Evolutionary conservation across 2,329 filamentous ascomycete genomes (phyloP), one percentile per base, ranked within the genome.

Genomic region (Trichoderma polysporum): DNA sequence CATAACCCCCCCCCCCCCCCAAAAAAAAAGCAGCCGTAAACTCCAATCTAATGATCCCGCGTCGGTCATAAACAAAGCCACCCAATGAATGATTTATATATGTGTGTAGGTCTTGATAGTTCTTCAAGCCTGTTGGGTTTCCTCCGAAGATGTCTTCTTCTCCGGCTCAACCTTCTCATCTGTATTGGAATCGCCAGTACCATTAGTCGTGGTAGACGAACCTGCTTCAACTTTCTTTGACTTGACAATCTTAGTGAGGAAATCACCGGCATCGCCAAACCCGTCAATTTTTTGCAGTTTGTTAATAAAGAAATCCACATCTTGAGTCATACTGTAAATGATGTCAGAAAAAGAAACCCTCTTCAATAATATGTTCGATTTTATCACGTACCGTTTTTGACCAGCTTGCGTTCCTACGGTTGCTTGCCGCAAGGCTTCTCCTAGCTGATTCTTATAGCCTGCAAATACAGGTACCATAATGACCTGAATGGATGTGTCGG

Each of bases 381-480:
- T 2, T 1, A 39, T 78, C 87, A 75, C 82, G 17, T 64, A 94
- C 91, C 91, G 90, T 73, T 89, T 84, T 72, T 90, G 89, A 4
- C 91, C 93, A 60, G 81, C 80, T 70, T 88, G 85, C 7, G 88
- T 92, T 77, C 85, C 87, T 25, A 93, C 83, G 31, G 83, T 81
- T 25, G 90, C 86, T 47, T 88, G 88, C 50, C 84, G 80, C 71
- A 95, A 89, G 12, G 90, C 90, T 70, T 85, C 86, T 19, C 90
- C 89, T 76, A 95, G 89, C 73, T 94, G 91, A 66, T 91, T 89
- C 73, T 88, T 89, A 77, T 97, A 97, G 76, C 87, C 92, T 41
- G 85, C 83, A 77, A 96, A 96, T 1, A 97, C 93, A 0, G 92
- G 91, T 22, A 84, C 81, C 91, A 97, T 97, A 73, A 97, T 97